These are phyloP conservation scores for Erigeron canadensis DNA, from an alignment of 129 eudicot species.

Conservation along the genomic window DNA sequence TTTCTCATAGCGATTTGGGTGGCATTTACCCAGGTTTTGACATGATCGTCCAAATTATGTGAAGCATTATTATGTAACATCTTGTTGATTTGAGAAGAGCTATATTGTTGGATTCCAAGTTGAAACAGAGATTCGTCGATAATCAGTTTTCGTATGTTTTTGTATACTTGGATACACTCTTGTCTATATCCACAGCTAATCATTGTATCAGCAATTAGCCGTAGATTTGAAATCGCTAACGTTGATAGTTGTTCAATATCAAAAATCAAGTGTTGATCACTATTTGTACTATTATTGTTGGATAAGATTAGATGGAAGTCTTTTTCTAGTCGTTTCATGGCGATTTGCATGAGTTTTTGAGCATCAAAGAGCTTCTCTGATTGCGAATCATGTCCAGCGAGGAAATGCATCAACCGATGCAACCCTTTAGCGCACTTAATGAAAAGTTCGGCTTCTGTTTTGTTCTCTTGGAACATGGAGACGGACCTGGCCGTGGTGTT, in stretches of 20 bases:
- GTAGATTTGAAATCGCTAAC: conserved; percentile 47
- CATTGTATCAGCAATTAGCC: conserved; percentile 70
- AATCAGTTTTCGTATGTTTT: conserved; percentile 46
- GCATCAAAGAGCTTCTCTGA: conserved; percentile 40
- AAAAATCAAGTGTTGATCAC: conserved; percentile 23
- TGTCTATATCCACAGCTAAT: conserved; percentile 58
- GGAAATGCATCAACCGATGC: conserved; percentile 49
- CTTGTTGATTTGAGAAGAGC: conserved; percentile 43
- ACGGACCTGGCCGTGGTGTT: too few species aligned
- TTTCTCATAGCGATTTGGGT: conserved; percentile 38
- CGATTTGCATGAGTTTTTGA: too few species aligned
- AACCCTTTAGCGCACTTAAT: conserved; percentile 38
- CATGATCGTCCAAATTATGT: conserved; percentile 34
- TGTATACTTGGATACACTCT: conserved; percentile 56
- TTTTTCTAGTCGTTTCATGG: conserved; percentile 60
- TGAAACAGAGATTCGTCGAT: conserved; percentile 54
- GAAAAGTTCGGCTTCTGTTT: conserved; percentile 41
- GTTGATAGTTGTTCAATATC: conserved; percentile 35
- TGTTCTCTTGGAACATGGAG: conserved; percentile 48
- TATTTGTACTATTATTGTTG: too few species aligned
- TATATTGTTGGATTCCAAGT: conserved; percentile 47
- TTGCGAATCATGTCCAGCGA: conserved; percentile 27
- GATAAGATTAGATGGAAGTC: too few species aligned
- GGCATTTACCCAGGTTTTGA: conserved; percentile 49
- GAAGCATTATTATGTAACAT: conserved; percentile 38